phyloP scores from a whole-genome alignment of 2,329 filamentous ascomycete species.

The Pseudogymnoascus sp. region DNA sequence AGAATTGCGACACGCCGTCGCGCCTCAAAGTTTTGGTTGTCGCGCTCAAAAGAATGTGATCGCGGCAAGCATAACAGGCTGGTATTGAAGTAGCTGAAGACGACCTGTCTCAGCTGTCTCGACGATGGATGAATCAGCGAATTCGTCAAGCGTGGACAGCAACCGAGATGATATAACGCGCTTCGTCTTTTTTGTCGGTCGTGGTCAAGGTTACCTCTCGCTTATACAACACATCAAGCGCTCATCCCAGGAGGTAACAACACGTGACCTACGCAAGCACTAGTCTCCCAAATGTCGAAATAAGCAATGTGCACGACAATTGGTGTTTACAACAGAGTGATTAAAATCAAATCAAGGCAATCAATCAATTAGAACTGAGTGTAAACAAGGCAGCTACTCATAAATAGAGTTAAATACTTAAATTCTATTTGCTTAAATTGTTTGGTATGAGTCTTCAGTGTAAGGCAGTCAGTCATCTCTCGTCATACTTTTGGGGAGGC shows the following conservation, averaged over 20 bases:
- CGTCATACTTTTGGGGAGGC: neutral
- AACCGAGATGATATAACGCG: conserved; percentile 10
- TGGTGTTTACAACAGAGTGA: neutral
- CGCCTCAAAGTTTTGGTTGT: conserved; percentile 12
- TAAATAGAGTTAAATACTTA: neutral
- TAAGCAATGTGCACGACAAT: neutral
- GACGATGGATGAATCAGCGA: conserved; percentile 10
- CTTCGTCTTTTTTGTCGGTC: conserved; percentile 11
- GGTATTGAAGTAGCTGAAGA: conserved; percentile 3
- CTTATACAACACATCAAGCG: conserved; percentile 11
- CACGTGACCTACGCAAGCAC: neutral
- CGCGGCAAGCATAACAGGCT: conserved; percentile 7
- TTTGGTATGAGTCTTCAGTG: neutral
- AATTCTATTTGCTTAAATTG: neutral
- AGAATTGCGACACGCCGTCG: conserved; percentile 9
- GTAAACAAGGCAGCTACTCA: neutral
- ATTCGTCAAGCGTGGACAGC: conserved; percentile 9
- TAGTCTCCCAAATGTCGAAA: neutral
- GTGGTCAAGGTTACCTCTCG: conserved; percentile 12
- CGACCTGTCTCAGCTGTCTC: conserved; percentile 13
- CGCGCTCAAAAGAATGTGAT: conserved; percentile 6
- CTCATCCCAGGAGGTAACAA: neutral
- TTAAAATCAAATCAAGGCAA: neutral
- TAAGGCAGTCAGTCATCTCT: neutral
- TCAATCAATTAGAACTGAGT: neutral